Percentiles rank a stretch among this genome's conserved stretches.
Evolutionary conservation across 2,329 filamentous ascomycete genomes (phyloP).

Genomic region (Xylaria sp.): DNA sequence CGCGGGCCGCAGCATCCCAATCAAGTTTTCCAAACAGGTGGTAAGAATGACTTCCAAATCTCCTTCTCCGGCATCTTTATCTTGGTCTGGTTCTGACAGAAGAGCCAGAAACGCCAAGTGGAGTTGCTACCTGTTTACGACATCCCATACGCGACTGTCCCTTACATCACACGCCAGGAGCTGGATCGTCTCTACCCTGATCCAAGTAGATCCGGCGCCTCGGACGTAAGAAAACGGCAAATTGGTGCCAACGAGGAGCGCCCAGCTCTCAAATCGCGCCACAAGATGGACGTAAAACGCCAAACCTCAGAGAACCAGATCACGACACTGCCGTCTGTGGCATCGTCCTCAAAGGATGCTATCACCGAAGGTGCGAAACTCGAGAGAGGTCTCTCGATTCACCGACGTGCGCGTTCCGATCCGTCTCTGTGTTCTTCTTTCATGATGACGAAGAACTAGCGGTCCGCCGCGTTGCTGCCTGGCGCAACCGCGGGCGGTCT

Average conservation of each 20-base stretch:
- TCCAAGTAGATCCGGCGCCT: neutral
- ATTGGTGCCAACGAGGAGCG: neutral
- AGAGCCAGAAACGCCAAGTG: constrained; percentile 23
- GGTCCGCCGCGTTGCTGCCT: neutral
- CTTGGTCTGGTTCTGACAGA: constrained; percentile 5
- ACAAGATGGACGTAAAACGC: neutral
- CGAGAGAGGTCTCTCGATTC: neutral
- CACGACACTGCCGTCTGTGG: neutral
- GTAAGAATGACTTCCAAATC: constrained; percentile 39
- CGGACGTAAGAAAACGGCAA: neutral
- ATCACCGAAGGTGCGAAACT: neutral
- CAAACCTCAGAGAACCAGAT: neutral
- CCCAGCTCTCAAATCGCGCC: neutral
- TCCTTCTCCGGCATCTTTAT: neutral
- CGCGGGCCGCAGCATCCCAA: constrained; percentile 36
- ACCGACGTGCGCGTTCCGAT: neutral
- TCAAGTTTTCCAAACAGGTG: constrained; percentile 42
- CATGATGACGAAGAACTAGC: neutral
- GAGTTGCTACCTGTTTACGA: constrained; percentile 39
- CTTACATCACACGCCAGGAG: constrained; percentile 44
- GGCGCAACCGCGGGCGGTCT: neutral
- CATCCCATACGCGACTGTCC: constrained; percentile 40
- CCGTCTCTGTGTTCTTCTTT: neutral
- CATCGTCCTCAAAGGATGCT: neutral
- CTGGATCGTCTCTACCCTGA: constrained; percentile 35